Base-by-base conservation (phyloP, 192 early-diverging fungal species). In the Phlyctochytrium planicorne region DNA sequence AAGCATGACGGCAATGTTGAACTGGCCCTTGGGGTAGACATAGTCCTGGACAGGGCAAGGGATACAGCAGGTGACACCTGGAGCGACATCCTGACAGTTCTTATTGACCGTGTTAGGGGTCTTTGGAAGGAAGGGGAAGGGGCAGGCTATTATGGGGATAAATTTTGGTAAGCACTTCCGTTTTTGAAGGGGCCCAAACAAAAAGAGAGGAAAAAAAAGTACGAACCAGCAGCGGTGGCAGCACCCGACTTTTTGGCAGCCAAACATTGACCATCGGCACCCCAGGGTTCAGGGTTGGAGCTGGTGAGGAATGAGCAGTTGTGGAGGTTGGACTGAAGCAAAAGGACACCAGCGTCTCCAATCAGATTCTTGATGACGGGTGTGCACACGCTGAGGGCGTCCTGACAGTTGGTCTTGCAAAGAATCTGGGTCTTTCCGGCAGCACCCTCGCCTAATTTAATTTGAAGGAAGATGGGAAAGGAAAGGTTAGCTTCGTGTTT, bases 21-120 rank as follows among this genome's bases (percentile, higher is more conserved):
- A 72, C 4, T 31, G 17, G 1, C 65, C 65, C 6, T 56, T 57
- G 23, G 64, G 65, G 29, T 37, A 31, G 40, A 72, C 29, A 30
- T 60, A n/a, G 23, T 67, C 59, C 30, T 59, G 64, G 0, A 67
- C 52, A 0, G 71, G 71, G 31, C 71, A 72, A 16, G 71, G 71
- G 24, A 47, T 59, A 35, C 71, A 72, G 71, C 71, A 72, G n/a
- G n/a, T n/a, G 16, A 61, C 69, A 55, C 69, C 40, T 6, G 6
- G 10, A 27, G 16, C 27, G 20, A 10, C 25, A 6, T 12, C 14
- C 14, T 57, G 10, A 27, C 55, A 57, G 55, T 57, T 57, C 25
- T 57, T 57, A 27, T 57, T 57, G 55, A 6, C 25, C 6, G 25
- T 10, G 55, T 29, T 57, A n/a, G n/a, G n/a, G 20, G 55, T 57